Percentiles rank a stretch among this genome's conserved stretches.
Conservation (phyloP, 2,329 filamentous ascomycete genomes). For the Phaeosphaeriaceae sp. region DNA sequence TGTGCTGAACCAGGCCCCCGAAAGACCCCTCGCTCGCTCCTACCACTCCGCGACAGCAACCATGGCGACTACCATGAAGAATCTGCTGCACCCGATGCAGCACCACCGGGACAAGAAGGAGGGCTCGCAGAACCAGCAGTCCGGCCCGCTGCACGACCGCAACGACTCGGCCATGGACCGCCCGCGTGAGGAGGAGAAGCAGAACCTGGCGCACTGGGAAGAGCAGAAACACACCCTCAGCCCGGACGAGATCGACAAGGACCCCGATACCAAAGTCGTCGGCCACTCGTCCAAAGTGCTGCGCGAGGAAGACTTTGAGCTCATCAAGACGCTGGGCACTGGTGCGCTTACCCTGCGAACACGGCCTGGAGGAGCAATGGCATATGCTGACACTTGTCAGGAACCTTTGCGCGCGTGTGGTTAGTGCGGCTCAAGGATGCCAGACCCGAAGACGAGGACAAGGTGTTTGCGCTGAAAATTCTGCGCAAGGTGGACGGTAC, state of each 20-base stretch:
- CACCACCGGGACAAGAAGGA: conserved; percentile 40
- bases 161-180: conserved; percentile 46
- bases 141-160: conserved; percentile 38
- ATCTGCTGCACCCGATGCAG: conserved; percentile 46
- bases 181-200: conserved; percentile 58
- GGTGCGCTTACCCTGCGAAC: conserved; percentile 56
- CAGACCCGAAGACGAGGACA: conserved; percentile 62
- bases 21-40: conserved; percentile 16
- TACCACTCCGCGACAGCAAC: conserved; percentile 16
- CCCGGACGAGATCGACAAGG: conserved; percentile 52
- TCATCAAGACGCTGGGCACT: conserved; percentile 79
- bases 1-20: conserved; percentile 16
- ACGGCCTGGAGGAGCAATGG: background rate
- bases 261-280: conserved; percentile 54
- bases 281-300: conserved; percentile 57
- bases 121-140: conserved; percentile 21
- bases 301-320: conserved; percentile 69
- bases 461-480: conserved; percentile 84
- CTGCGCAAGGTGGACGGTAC: conserved; percentile 67
- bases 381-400: conserved; percentile 52
- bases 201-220: conserved; percentile 56
- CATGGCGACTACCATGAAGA: conserved; percentile 49
- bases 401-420: conserved; percentile 84
- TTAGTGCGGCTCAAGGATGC: conserved; percentile 71
- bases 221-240: conserved; percentile 53